Conservation (phyloP, 2,329 filamentous ascomycete species). For the Ceratocystis albifundus region DNA sequence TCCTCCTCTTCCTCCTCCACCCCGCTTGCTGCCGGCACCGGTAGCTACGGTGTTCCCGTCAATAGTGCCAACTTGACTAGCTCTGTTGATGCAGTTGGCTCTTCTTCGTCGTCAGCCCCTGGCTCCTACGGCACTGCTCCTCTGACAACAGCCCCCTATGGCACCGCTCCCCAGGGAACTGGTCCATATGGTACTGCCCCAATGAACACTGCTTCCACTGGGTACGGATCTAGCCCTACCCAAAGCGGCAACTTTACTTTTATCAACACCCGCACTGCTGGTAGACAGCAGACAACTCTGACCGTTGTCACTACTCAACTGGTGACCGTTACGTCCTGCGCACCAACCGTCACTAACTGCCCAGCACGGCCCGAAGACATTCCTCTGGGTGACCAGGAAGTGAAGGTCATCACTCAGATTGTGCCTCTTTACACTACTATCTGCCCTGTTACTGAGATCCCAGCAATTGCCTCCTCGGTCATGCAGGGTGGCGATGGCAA, state of each 20-base stretch:
- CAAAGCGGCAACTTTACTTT: conserved; percentile 25
- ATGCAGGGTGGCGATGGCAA: conserved; percentile 27
- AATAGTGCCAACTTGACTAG: conserved; percentile 1
- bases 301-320: conserved; percentile 45
- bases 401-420: conserved; percentile 32
- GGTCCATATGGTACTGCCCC: conserved; percentile 25
- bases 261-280: conserved; percentile 25
- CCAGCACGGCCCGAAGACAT: conserved; percentile 30
- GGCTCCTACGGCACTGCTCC: conserved; percentile 26
- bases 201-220: conserved; percentile 23
- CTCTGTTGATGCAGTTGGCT: conserved; percentile 10
- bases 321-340: conserved; percentile 48
- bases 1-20: conserved; percentile 34
- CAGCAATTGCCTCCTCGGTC: conserved; percentile 34
- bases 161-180: neutral
- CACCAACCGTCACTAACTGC: conserved; percentile 48
- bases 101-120: conserved; percentile 29
- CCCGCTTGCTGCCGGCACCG: conserved; percentile 28
- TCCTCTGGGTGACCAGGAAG: conserved; percentile 31
- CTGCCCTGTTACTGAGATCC: conserved; percentile 37
- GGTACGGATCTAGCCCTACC: conserved; percentile 25
- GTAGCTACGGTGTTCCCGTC: conserved; percentile 7
- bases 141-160: neutral
- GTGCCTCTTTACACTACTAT: conserved; percentile 34
- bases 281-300: conserved; percentile 31